phyloP scores from a whole-genome alignment of 2,329 filamentous ascomycete genomes.

The Byssothecium circinans region DNA sequence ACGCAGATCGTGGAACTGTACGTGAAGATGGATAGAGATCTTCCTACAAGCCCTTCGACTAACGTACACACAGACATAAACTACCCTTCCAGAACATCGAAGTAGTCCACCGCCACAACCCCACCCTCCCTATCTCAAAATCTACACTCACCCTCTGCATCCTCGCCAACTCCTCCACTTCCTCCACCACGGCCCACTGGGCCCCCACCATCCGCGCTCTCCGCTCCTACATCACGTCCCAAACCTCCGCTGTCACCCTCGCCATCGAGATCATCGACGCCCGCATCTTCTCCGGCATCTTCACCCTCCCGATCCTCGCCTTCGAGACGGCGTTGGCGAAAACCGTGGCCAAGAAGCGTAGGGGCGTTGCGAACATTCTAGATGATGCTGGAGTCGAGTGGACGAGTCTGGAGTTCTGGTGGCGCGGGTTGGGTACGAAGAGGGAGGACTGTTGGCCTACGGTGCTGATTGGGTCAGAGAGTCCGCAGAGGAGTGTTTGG shows the following conservation, averaged over 20 bases:
- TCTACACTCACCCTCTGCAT: constrained; percentile 10
- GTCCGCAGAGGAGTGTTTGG: constrained; percentile 4
- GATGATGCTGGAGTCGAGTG: constrained; percentile 2
- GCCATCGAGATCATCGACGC: constrained; percentile 9
- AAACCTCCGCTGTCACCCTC: background rate
- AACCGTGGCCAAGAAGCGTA: background rate
- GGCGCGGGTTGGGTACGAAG: constrained; percentile 1
- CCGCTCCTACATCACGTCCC: constrained; percentile 1
- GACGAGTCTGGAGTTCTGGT: constrained; percentile 9
- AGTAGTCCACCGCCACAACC: constrained; percentile 8
- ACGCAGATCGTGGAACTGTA: constrained; percentile 1
- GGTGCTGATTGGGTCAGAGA: constrained; percentile 6
- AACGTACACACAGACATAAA: background rate
- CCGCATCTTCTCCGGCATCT: constrained; percentile 6
- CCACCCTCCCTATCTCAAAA: background rate
- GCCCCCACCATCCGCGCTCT: background rate
- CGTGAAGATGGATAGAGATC: too few species aligned
- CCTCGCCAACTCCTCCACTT: too few species aligned
- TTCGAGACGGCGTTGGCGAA: background rate
- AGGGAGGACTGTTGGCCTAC: constrained; percentile 4
- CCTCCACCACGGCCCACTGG: too few species aligned
- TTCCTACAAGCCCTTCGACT: too few species aligned
- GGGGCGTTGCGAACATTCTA: constrained; percentile 1
- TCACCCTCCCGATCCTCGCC: constrained; percentile 5
- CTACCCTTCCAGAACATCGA: background rate